Base-by-base conservation (phyloP, 306 rosid species). In the Vigna angularis region DNA sequence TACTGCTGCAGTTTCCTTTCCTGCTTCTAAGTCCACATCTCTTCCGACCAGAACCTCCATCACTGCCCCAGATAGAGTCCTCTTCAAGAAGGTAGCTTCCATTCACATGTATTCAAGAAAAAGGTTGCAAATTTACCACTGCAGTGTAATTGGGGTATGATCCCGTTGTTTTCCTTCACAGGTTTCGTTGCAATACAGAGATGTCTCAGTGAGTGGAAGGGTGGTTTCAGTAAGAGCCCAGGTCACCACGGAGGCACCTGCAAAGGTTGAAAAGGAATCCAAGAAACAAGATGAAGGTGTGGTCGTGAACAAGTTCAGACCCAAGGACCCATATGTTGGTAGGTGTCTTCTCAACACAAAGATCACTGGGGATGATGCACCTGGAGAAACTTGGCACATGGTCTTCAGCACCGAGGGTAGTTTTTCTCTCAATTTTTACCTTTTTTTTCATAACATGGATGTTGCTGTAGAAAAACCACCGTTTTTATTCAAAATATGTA, bases 371-470 rank as follows among this genome's bases (percentile, higher is more conserved):
- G 98, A 93, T 72, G 98, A 93, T 71, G 98, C 98, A 66, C 98
- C 98, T 17, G 98, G 98, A 12, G 98, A 93, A 79, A 93, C 98
- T 5, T 90, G 96, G 94, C 98, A 93, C 85, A 93, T 93, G 96
- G 96, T 93, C 75, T 93, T 93, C 91, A 89, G 78, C 87, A 93
- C 98, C 13, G 98, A 93, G 55, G 98, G 96, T 93, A 57, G 32
- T 12, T 47, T 69, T 62, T 17, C 12, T 26, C 48, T 58, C 52
- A 32, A 8, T 20, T 34, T 51, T 17, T 22, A 32, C 45, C 12
- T 17, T 58, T 9, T 30, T 62, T 32, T 28, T 1, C 63, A 34
- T 61, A 26, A n/a, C 28, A 47, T 51, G 8, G 64, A 24, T 36
- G 7, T 58, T 12, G 66, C 34, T 48, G 17, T 69, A 40, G 49